Evolutionary conservation across 345 rosid species (phyloP), one percentile per base, ranked within the genome.

Genomic region (Rubroshorea leprosula): DNA sequence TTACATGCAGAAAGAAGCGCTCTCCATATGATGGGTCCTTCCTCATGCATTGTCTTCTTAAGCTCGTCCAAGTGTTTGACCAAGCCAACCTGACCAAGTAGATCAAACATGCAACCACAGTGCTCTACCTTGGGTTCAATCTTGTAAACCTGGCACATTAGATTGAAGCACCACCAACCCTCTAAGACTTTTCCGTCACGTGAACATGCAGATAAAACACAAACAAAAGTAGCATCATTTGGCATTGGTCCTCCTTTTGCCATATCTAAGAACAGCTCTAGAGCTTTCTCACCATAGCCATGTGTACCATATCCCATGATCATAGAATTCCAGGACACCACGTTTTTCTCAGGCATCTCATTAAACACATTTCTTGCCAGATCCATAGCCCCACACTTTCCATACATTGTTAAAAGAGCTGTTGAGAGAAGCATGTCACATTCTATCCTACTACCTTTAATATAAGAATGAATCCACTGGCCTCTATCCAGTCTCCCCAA

Each of bases 111-210:
- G 61, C 84, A 83, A 60, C 90, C 90, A 73, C 75, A 75, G 50
- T 80, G 94, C 53, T 78, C 83, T 17, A 64, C 31, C 66, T 70
- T 78, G 7, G 85, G 86, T 53, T 82, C 67, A 19, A 78, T 65
- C 44, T 55, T 62, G 61, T 84, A 80, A 66, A 80, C 76, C 58
- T 61, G 73, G 56, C 67, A 69, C 87, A 82, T 76, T 20, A 69
- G 69, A 67, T 75, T 72, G 61, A 84, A 82, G 55, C 55, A 70
- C 79, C 86, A 78, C 88, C 90, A 80, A 48, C 86, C 90, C 80
- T 84, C 88, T 24, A 78, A 61, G 68, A 82, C 62, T 79, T 82
- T 71, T 57, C 82, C 83, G 0, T 79, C 69, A 49, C 73, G 67
- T 15, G 58, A 58, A 57, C 87, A 86, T 1, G 87, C 84, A 49